A percentile compares a stretch with the other conserved stretches of the same genome.
phyloP scores from a whole-genome alignment of 148 eudicot species.

The Arctostaphylos glauca region DNA sequence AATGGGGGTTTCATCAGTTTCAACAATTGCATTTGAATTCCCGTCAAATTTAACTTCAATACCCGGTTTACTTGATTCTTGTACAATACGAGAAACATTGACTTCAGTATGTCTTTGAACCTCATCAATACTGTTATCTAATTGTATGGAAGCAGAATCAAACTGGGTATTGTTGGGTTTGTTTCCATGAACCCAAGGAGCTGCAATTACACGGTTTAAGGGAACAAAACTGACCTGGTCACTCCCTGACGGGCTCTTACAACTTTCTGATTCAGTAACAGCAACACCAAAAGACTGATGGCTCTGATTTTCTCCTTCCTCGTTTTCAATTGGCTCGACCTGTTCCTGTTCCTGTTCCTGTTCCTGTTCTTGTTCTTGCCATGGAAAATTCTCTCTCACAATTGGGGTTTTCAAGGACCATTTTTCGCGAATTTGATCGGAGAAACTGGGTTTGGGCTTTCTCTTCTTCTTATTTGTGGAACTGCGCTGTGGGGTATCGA shows the following conservation, averaged over 20 bases:
- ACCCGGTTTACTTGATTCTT: slow-evolving; percentile 3
- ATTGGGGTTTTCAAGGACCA: slow-evolving; percentile 64
- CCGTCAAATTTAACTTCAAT: slow-evolving; percentile 17
- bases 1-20: slow-evolving; percentile 17
- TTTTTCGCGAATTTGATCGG: slow-evolving; percentile 73
- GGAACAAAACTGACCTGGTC: slow-evolving; percentile 24
- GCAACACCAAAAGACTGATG: slow-evolving; percentile 6
- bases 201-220: slow-evolving; percentile 15
- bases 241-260: slow-evolving; percentile 15
- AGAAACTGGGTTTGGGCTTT: slow-evolving; percentile 78
- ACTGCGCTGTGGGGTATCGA: slow-evolving; percentile 24
- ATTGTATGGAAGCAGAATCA: slow-evolving; percentile 14
- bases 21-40: slow-evolving; percentile 20
- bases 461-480: slow-evolving; percentile 49
- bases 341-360: slow-evolving; percentile 29
- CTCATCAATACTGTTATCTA: slow-evolving; percentile 19
- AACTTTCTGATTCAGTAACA: slow-evolving; percentile 16
- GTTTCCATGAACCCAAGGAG: slow-evolving; percentile 50
- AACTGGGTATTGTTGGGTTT: slow-evolving; percentile 24
- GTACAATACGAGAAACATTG: not conserved
- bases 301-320: slow-evolving; percentile 4
- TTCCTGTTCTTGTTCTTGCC: slow-evolving; percentile 45
- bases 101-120: slow-evolving; percentile 9
- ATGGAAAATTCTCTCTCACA: slow-evolving; percentile 53
- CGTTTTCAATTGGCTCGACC: slow-evolving; percentile 15